Evolutionary conservation across 345 rosid species (phyloP).

Genomic region (Lagerstroemia speciosa): DNA sequence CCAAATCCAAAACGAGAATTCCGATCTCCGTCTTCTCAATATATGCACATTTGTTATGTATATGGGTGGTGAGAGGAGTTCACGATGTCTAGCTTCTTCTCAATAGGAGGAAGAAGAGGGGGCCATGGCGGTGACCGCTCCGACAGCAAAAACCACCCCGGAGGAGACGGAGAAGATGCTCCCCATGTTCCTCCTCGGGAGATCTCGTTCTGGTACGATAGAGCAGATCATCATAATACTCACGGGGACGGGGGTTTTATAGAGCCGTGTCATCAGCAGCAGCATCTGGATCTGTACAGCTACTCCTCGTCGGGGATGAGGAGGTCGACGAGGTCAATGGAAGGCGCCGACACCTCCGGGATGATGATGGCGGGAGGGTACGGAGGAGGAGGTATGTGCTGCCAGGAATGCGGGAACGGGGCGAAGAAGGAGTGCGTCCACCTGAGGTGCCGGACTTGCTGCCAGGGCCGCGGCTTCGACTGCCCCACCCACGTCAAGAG

Average conservation of each 20-base stretch:
- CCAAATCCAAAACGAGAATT: too few species aligned
- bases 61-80: neutral
- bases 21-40: too few species aligned
- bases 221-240: neutral
- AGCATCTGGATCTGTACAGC: slow-evolving; percentile 9
- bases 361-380: slow-evolving; percentile 21
- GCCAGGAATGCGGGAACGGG: slow-evolving; percentile 85
- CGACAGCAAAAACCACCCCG: neutral
- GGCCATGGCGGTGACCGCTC: too few species aligned
- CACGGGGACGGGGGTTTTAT: neutral
- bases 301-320: slow-evolving; percentile 6
- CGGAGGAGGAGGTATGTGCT: slow-evolving; percentile 33
- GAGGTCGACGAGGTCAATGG: slow-evolving; percentile 1
- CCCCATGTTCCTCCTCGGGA: neutral
- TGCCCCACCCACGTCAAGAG: slow-evolving; percentile 79
- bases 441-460: slow-evolving; percentile 78
- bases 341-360: neutral
- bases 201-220: neutral
- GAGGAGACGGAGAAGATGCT: neutral
- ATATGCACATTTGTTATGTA: too few species aligned
- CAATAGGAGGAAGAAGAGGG: slow-evolving; percentile 1
- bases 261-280: neutral
- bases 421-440: slow-evolving; percentile 75
- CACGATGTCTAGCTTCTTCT: slow-evolving; percentile 1
- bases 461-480: slow-evolving; percentile 70